Percentiles rank a stretch among this genome's conserved stretches.
Conservation (phyloP, 331 rosid genomes). For the Quercus tomentella region DNA sequence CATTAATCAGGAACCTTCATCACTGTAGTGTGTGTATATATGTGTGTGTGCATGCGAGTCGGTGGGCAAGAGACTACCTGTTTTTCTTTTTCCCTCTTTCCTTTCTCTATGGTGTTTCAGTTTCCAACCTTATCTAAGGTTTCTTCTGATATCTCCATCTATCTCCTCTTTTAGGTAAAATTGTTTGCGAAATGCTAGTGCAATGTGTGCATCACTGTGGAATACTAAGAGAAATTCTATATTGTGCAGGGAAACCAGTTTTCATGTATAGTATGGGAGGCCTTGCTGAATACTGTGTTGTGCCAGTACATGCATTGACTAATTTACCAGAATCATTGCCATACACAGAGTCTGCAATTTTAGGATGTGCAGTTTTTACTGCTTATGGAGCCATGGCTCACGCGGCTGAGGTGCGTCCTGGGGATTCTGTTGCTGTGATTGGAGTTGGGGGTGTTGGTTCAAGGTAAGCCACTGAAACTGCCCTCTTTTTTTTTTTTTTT, state of each 20-base stretch:
- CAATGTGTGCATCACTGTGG: constrained; percentile 1
- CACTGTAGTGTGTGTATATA: background rate
- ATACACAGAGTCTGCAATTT: constrained; percentile 76
- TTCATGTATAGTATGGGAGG: constrained; percentile 98
- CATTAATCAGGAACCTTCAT: background rate
- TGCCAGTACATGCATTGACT: constrained; percentile 78
- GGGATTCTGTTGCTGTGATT: constrained; percentile 90
- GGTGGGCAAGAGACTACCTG: background rate
- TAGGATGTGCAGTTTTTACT: constrained; percentile 98
- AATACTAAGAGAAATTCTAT: constrained; percentile 19
- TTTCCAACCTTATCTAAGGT: constrained; percentile 6
- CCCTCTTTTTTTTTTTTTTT: no score
- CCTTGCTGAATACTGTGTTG: constrained; percentile 96
- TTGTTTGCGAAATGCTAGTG: constrained; percentile 11
- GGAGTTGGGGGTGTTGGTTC: constrained; percentile 98
- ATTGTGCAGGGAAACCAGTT: constrained; percentile 69
- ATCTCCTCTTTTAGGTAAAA: background rate
- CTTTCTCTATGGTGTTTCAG: background rate
- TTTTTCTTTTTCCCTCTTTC: background rate
- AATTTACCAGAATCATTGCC: constrained; percentile 75
- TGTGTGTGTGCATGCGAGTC: background rate
- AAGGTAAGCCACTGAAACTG: constrained; percentile 45
- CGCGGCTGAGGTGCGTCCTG: constrained; percentile 89
- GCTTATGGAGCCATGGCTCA: constrained; percentile 99
- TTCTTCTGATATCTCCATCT: background rate